A percentile compares a stretch with the other conserved stretches of the same genome.
These are phyloP conservation scores for Trichoderma lentiforme DNA, from an alignment of 2,329 filamentous ascomycete species.

Conservation along the genomic window DNA sequence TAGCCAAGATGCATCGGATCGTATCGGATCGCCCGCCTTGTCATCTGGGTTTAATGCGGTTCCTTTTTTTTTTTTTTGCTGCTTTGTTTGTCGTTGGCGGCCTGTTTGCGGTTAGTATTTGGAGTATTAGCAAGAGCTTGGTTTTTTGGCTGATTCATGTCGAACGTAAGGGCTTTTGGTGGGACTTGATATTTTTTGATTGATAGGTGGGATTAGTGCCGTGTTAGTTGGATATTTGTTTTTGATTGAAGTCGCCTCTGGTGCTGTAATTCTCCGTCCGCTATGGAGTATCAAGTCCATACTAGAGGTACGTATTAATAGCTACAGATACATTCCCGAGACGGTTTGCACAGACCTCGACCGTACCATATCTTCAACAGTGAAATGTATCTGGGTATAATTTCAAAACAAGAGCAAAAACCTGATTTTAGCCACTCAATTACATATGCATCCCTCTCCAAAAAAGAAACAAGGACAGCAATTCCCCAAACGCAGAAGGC, in stretches of 20 bases:
- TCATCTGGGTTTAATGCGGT: slow-evolving; percentile 14
- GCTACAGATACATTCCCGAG: neutral
- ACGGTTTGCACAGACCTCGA: accelerated
- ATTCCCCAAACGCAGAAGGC: neutral
- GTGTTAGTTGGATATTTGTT: neutral
- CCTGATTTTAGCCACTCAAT: neutral
- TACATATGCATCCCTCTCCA: neutral
- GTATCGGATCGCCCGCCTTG: slow-evolving; percentile 17
- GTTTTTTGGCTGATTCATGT: neutral
- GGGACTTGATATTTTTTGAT: neutral
- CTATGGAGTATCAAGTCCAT: neutral
- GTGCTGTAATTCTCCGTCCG: neutral
- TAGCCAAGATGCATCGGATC: slow-evolving; percentile 17
- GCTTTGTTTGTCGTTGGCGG: slow-evolving; percentile 4
- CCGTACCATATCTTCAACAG: neutral
- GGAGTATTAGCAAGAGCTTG: neutral
- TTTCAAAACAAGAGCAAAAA: neutral
- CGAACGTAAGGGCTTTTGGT: neutral
- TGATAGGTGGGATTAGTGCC: neutral
- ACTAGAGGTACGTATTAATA: neutral
- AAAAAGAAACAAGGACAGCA: neutral
- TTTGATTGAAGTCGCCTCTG: neutral
- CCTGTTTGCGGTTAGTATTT: neutral
- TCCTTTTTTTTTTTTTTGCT: neutral
- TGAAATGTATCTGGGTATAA: neutral